Evolutionary conservation across 139 green algal genomes (phyloP), one percentile per base, ranked within the genome.

Genomic region (Chlorella sp.): DNA sequence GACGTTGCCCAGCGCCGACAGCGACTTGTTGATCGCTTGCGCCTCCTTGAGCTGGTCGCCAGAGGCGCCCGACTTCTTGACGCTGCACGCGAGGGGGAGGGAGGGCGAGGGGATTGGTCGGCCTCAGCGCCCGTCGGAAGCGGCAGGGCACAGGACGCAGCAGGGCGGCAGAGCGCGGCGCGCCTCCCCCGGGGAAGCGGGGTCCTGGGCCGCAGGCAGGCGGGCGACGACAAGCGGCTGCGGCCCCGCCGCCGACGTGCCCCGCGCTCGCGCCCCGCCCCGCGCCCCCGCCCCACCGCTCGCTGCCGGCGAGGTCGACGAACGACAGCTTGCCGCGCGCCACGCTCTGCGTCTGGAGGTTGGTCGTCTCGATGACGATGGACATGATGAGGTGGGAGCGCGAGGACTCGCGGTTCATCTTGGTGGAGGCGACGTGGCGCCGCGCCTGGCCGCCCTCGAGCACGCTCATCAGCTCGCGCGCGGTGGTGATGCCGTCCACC

Each of bases 1-100:
- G 76, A 99, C 96, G 75, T 99, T 93, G 29, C 96, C 96, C 29
- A 99, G 89, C 31, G 96, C 96, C 0, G 81, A 93, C 51, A 99
- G 87, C 0, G 87, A 95, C 89, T 98, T 98, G 94, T 99, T 99
- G 91, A 99, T 99, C 62, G 95, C 91, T 84, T 97, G 91, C 35
- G 96, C 95, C 85, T 99, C 96, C 89, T 98, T 98, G 36, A 98
- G 87, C 86, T 95, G 90, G 79, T 98, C 93, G 6, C 96, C 96
- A 27, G 81, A 87, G 33, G 86, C 90, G 23, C 87, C 87, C 11
- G 82, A 93, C 92, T 99, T 99, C 90, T 99, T 99, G 35, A 98
- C 84, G 48, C 92, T 96, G 83, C 67, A 69, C 12, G n/a, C 21
- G 17, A 29, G 25, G 1, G 51, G 25, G 29, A 41, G n/a, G 48